phyloP scores from a whole-genome alignment of 2,329 filamentous ascomycete genomes.

The Tolypocladium guangdongense region DNA sequence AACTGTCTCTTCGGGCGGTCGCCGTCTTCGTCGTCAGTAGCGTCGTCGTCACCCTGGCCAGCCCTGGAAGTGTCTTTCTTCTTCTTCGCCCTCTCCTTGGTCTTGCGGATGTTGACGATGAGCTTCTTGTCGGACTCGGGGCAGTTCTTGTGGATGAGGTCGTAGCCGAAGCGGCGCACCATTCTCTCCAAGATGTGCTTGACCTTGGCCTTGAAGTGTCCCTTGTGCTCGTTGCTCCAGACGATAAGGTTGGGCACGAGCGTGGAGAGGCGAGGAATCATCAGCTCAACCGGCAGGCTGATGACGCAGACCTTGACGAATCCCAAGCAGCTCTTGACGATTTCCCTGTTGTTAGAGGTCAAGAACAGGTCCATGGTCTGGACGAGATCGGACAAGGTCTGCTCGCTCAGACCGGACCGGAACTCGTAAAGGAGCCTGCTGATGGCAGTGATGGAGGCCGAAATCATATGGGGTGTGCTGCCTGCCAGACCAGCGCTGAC shows the following conservation, averaged over 20 bases:
- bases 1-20: conserved; percentile 49
- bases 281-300: conserved; percentile 65
- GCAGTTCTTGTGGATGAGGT: conserved; percentile 66
- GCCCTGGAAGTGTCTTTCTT: conserved; percentile 64
- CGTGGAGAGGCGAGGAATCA: conserved; percentile 64
- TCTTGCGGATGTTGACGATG: conserved; percentile 90
- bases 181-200: conserved; percentile 96
- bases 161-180: conserved; percentile 80
- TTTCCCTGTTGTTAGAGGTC: conserved; percentile 92
- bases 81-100: conserved; percentile 79
- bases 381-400: conserved; percentile 72
- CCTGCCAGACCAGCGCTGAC: conserved; percentile 90
- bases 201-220: conserved; percentile 91
- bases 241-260: conserved; percentile 85
- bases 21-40: conserved; percentile 39
- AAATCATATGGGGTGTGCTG: conserved; percentile 92
- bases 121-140: conserved; percentile 84
- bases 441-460: conserved; percentile 88
- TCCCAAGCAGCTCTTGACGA: conserved; percentile 85
- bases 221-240: conserved; percentile 98
- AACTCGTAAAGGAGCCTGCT: conserved; percentile 93
- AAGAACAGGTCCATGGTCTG: conserved; percentile 94
- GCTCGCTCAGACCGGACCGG: conserved; percentile 54
- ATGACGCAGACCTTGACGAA: conserved; percentile 96
- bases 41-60: conserved; percentile 44